These are phyloP conservation scores for Colletotrichum spinosum DNA, from an alignment of 2,329 filamentous ascomycete genomes.

Conservation along the genomic window DNA sequence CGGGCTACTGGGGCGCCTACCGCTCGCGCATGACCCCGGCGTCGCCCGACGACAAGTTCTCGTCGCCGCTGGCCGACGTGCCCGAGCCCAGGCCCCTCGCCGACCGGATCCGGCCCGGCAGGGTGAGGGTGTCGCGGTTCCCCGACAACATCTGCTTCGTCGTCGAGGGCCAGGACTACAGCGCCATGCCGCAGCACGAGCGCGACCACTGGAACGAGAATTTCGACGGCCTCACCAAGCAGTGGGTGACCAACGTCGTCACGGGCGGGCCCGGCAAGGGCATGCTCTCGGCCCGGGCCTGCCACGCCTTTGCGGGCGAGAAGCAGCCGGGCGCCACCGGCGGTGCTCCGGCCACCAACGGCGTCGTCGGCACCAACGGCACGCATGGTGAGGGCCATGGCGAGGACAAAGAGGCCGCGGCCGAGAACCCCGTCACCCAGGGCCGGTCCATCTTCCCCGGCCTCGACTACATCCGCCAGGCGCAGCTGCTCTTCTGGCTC, in stretches of 20 bases:
- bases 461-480: constrained; percentile 33
- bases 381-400: not conserved
- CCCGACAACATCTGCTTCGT: constrained; percentile 34
- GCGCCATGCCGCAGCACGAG: constrained; percentile 29
- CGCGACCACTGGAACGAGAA: constrained; percentile 33
- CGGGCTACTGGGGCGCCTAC: constrained; percentile 35
- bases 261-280: constrained; percentile 18
- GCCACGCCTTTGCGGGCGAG: constrained; percentile 28
- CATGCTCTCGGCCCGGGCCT: constrained; percentile 27
- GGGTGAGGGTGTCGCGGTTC: constrained; percentile 30
- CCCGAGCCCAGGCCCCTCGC: constrained; percentile 17
- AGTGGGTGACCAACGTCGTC: constrained; percentile 33
- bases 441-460: constrained; percentile 27
- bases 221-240: constrained; percentile 32
- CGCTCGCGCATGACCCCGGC: constrained; percentile 32
- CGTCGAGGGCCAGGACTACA: constrained; percentile 35
- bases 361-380: constrained; percentile 13
- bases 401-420: not conserved
- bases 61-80: constrained; percentile 15
- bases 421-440: constrained; percentile 2
- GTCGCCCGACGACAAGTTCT: constrained; percentile 27
- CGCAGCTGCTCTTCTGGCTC: constrained; percentile 30
- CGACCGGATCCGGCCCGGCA: constrained; percentile 22
- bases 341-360: constrained; percentile 14
- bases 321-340: constrained; percentile 32